A percentile compares a stretch with the other conserved stretches of the same genome.
phyloP scores from a whole-genome alignment of 2,329 filamentous ascomycete genomes.

The Cryphonectria japonica region DNA sequence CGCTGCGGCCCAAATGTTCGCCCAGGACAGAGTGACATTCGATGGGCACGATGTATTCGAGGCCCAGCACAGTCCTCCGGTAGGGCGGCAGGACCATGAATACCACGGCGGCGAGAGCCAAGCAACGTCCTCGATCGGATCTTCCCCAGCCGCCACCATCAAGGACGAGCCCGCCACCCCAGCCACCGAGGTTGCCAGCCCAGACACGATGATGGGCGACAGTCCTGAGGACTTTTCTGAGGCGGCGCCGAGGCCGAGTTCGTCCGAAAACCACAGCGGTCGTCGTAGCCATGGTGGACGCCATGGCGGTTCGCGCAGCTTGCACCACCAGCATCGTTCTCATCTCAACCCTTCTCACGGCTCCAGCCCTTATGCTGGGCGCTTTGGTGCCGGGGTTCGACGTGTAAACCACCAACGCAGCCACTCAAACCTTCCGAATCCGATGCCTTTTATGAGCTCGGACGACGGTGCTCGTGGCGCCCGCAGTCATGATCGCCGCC shows the following conservation, averaged over 20 bases:
- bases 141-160: too few species aligned
- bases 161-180: background rate
- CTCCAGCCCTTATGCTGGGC: conserved; percentile 24
- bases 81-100: conserved; percentile 3
- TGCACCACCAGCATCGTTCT: conserved; percentile 26
- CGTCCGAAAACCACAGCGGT: conserved; percentile 17
- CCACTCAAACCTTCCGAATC: too few species aligned
- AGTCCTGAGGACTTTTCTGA: conserved; percentile 38
- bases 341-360: conserved; percentile 32
- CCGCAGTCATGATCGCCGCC: conserved; percentile 21
- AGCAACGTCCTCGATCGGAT: too few species aligned
- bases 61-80: conserved; percentile 8
- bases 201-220: conserved; percentile 42
- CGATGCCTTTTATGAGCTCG: too few species aligned
- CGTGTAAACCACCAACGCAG: conserved; percentile 30
- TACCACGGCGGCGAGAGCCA: conserved; percentile 23
- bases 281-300: conserved; percentile 33
- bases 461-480: conserved; percentile 5
- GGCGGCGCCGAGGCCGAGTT: conserved; percentile 27
- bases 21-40: background rate
- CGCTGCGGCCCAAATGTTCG: background rate
- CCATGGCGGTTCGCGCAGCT: conserved; percentile 30
- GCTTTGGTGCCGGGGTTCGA: conserved; percentile 13
- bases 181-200: conserved; percentile 30
- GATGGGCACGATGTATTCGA: background rate